These are phyloP conservation scores for Ogataea glucozyma DNA, from an alignment of 805 yeast species.

Conservation along the genomic window DNA sequence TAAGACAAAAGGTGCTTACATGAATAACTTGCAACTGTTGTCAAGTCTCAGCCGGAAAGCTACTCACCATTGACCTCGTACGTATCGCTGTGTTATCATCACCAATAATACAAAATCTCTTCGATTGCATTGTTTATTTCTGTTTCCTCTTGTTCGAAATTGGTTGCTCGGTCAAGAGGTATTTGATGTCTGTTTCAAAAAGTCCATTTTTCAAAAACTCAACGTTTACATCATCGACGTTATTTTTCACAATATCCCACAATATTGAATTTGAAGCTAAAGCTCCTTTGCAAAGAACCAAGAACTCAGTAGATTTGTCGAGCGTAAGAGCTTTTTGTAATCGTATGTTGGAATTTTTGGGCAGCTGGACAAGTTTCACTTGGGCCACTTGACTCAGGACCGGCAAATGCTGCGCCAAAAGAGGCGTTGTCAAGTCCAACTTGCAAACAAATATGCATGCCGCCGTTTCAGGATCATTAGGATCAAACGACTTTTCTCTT, in stretches of 20 bases:
- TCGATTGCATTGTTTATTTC: conserved; percentile 6
- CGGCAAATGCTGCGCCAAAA: conserved; percentile 61
- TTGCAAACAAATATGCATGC: conserved; percentile 60
- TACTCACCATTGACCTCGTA: conserved; percentile 10
- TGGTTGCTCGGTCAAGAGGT: conserved; percentile 50
- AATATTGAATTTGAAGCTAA: conserved; percentile 16
- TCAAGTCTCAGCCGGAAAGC: conserved; percentile 11
- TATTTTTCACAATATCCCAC: conserved; percentile 17
- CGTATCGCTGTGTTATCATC: no score
- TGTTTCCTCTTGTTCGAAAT: conserved; percentile 29
- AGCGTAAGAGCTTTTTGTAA: conserved; percentile 21
- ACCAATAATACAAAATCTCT: background rate
- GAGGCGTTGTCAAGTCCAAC: conserved; percentile 38
- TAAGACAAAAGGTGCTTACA: conserved; percentile 7
- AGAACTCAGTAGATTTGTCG: conserved; percentile 18
- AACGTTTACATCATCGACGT: conserved; percentile 26
- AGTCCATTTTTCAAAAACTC: conserved; percentile 27
- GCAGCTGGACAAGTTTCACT: conserved; percentile 62
- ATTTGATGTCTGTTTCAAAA: conserved; percentile 37
- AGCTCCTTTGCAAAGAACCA: conserved; percentile 21
- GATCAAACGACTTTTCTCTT: conserved; percentile 19
- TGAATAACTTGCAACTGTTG: conserved; percentile 4
- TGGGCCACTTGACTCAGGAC: conserved; percentile 50
- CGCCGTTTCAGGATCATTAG: conserved; percentile 26
- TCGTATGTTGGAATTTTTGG: conserved; percentile 41